Evolutionary conservation across 2,329 filamentous ascomycete species (phyloP), one percentile per base, ranked within the genome.

Genomic region (Nemania diffusa): DNA sequence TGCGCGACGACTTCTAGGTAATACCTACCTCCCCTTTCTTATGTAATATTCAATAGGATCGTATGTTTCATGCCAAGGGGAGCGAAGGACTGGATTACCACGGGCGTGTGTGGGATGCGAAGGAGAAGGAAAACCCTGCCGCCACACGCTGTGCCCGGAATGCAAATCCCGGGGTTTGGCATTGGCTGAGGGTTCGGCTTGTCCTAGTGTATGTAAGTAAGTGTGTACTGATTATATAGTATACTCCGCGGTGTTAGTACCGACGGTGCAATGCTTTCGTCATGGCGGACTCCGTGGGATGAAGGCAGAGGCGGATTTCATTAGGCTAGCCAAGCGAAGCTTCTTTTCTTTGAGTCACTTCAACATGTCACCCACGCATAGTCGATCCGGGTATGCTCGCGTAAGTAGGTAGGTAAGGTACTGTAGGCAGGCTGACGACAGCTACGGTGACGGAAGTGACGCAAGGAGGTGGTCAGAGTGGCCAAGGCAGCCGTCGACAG

Each of bases 251-350:
- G 52, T 55, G 29, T 37, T 50, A 8, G 26, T 46, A 26, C 34
- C 22, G 40, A 44, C 53, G n/a, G 42, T 67, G 59, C 53, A 24
- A 59, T 63, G 48, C 22, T 32, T 56, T 64, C 51, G 64, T 64
- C 55, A 67, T 51, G 44, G 29, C 17, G 55, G 42, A 51, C 22
- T 40, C 37, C 37, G 37, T 40, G 15, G 37, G 15, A 40, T 40
- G 37, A 15, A n/a, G n/a, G n/a, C n/a, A 15, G 15, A 40, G 11
- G 15, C 17, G 5, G 37, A 40, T 40, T 61, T 55, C 52, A 57
- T 67, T 61, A 24, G 61, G 65, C 42, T 64, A 57, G 51, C 22
- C 44, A 64, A 57, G 62, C 65, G 48, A 63, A 51, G 50, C 29
- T 20, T 42, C 44, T 53, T 57, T 44, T 42, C 34, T 56, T 57